A percentile compares a stretch with the other conserved stretches of the same genome.
phyloP scores from a whole-genome alignment of 1,284 basidiomycete genomes.

The Gymnopus androsaceus region DNA sequence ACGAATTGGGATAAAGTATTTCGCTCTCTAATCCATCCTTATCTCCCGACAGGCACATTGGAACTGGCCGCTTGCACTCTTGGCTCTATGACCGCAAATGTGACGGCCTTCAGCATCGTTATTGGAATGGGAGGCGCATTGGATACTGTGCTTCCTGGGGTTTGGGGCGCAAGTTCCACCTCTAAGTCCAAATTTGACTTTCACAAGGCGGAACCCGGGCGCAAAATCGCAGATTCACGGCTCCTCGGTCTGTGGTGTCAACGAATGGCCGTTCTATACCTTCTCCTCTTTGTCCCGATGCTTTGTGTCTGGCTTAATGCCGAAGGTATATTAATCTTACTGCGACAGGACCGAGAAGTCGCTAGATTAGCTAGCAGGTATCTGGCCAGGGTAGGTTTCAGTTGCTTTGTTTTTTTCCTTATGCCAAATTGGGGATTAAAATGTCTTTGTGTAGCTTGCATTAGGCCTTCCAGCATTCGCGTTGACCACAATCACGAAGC shows the following conservation, averaged over 20 bases:
- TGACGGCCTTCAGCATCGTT: conserved; percentile 64
- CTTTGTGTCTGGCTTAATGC: conserved; percentile 79
- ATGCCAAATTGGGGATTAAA: not conserved
- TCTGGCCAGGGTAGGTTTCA: conserved; percentile 57
- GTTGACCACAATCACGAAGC: conserved; percentile 40
- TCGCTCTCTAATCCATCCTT: not conserved
- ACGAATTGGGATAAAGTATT: too few relatives aligned
- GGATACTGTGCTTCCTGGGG: conserved; percentile 20
- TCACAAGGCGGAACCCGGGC: not conserved
- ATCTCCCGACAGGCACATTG: conserved; percentile 49
- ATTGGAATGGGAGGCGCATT: conserved; percentile 19
- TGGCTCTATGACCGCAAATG: conserved; percentile 84
- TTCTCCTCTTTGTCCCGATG: conserved; percentile 56
- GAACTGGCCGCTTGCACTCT: conserved; percentile 86
- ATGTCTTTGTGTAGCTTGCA: not conserved
- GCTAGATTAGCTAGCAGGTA: conserved; percentile 79
- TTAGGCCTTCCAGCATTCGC: conserved; percentile 1
- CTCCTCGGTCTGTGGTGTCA: conserved; percentile 29
- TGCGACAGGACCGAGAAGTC: conserved; percentile 88
- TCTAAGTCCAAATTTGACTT: not conserved
- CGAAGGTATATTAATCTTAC: conserved; percentile 72
- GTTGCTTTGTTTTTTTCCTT: too few relatives aligned
- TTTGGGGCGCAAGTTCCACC: conserved; percentile 12
- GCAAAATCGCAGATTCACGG: not conserved
- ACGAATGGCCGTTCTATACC: conserved; percentile 49